Percentiles rank a stretch among this genome's conserved stretches.
phyloP scores from a whole-genome alignment of 1,139 yeast genomes.

The Magnusiomyces suaveolens region DNA sequence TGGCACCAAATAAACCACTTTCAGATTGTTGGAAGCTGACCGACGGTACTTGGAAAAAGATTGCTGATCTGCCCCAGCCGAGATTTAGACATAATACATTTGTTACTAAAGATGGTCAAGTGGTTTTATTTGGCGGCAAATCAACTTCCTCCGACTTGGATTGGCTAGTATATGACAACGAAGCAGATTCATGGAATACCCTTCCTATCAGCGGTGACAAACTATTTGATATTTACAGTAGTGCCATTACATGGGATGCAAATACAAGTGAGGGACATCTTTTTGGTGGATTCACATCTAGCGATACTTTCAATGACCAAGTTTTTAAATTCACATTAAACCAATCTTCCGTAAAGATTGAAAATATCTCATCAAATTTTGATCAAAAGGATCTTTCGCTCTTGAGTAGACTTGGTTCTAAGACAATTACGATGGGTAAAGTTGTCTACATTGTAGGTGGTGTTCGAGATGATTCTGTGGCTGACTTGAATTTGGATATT shows the following conservation, averaged over 20 bases:
- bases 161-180: constrained; percentile 13
- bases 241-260: constrained; percentile 33
- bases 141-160: not conserved
- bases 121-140: constrained; percentile 50
- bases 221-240: constrained; percentile 17
- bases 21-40: constrained; percentile 36
- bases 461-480: constrained; percentile 38
- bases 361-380: constrained; percentile 12
- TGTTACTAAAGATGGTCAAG: constrained; percentile 28
- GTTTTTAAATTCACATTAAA: constrained; percentile 33
- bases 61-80: constrained; percentile 37
- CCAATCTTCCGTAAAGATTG: constrained; percentile 14
- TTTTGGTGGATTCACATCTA: constrained; percentile 46
- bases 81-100: constrained; percentile 49
- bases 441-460: constrained; percentile 51
- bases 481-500: constrained; percentile 35
- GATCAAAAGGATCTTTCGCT: constrained; percentile 2
- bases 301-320: constrained; percentile 31
- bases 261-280: constrained; percentile 35
- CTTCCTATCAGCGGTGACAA: constrained; percentile 18
- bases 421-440: constrained; percentile 17
- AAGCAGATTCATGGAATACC: constrained; percentile 22
- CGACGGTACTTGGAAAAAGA: constrained; percentile 31
- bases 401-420: constrained; percentile 18
- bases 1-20: constrained; percentile 45